phyloP scores from a whole-genome alignment of 495 filamentous ascomycete species.

The Aspergillus heteromorphus region DNA sequence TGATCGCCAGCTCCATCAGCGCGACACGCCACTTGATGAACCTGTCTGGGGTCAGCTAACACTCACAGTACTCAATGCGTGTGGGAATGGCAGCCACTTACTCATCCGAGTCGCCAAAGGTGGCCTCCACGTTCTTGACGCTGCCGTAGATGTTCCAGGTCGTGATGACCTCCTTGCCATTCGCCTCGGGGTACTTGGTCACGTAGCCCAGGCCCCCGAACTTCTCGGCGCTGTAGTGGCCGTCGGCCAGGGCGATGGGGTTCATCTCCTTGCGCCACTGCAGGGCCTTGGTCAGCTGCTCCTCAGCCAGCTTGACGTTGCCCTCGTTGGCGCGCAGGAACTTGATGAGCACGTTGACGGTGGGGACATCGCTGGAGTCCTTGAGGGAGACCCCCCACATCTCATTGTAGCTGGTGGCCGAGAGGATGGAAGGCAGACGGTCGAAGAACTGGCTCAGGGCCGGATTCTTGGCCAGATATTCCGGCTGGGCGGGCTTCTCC shows the following conservation, averaged over 20 bases:
- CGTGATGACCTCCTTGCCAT: conserved; percentile 42
- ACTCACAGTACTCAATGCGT: too few species aligned
- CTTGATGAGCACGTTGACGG: conserved; percentile 81
- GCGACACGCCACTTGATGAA: conserved; percentile 83
- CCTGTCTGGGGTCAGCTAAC: conserved; percentile 30
- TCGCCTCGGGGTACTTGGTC: conserved; percentile 38
- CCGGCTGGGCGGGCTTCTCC: conserved; percentile 22
- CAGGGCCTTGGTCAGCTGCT: conserved; percentile 71
- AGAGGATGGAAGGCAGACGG: conserved; percentile 39
- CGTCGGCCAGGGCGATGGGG: conserved; percentile 35
- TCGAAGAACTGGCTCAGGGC: conserved; percentile 35
- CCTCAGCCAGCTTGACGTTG: conserved; percentile 62
- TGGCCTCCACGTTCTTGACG: conserved; percentile 63
- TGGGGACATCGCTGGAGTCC: conserved; percentile 57
- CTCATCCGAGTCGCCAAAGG: conserved; percentile 75
- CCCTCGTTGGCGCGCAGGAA: conserved; percentile 84
- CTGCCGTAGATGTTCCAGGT: conserved; percentile 88
- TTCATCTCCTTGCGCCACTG: conserved; percentile 69
- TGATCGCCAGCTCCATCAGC: conserved; percentile 76
- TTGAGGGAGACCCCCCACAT: conserved; percentile 70
- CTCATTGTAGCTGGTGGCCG: conserved; percentile 52
- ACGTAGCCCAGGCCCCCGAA: conserved; percentile 51
- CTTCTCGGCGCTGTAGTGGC: conserved; percentile 46
- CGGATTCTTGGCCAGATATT: conserved; percentile 36
- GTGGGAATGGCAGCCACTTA: too few species aligned